Conservation (phyloP, 2,329 filamentous ascomycete species). For the Colletotrichum phormii region DNA sequence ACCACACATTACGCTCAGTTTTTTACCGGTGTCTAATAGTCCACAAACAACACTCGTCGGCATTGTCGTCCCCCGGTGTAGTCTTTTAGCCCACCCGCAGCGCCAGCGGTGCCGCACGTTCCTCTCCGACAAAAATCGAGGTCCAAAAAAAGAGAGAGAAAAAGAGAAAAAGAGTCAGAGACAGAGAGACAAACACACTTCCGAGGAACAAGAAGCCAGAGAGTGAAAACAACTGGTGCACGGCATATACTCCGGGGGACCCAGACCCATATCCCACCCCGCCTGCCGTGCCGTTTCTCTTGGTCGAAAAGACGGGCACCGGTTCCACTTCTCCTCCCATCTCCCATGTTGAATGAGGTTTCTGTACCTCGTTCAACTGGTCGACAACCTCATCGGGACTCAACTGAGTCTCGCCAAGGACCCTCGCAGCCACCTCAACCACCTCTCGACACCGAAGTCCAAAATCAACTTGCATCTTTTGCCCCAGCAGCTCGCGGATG, state of each 20-base stretch:
- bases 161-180: not conserved
- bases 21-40: not conserved
- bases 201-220: not conserved
- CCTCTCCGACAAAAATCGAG: not conserved
- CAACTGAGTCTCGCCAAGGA: not conserved
- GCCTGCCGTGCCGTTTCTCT: constrained; percentile 3
- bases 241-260: constrained; percentile 2
- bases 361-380: constrained; percentile 15
- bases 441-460: not conserved
- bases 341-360: constrained; percentile 14
- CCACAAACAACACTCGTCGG: not conserved
- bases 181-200: not conserved
- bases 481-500: not conserved
- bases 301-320: not conserved
- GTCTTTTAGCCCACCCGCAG: not conserved
- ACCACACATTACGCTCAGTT: constrained; percentile 11
- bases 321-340: constrained; percentile 6
- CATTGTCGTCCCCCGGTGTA: not conserved
- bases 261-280: not conserved
- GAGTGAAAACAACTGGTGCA: not conserved
- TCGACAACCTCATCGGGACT: not conserved
- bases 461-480: not conserved
- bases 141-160: not conserved
- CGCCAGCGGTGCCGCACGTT: not conserved
- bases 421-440: not conserved